phyloP scores from a whole-genome alignment of 495 filamentous ascomycete genomes.

The Podospora tetraspora region DNA sequence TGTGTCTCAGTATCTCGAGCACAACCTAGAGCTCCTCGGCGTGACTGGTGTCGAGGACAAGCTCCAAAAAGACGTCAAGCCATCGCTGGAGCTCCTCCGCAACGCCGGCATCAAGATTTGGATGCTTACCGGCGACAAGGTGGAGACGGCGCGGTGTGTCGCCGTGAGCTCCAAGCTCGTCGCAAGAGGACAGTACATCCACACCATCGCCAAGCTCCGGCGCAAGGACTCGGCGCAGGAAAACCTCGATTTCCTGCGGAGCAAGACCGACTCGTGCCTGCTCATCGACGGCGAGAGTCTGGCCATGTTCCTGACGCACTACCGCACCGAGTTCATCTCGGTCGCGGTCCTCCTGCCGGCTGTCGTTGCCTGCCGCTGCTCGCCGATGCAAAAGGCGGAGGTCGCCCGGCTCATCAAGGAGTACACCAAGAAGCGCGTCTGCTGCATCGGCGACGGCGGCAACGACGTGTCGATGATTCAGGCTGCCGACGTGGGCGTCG shows the following conservation, averaged over 20 bases:
- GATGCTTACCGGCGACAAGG: conserved; percentile 99
- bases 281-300: conserved; percentile 94
- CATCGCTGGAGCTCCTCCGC: conserved; percentile 85
- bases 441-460: conserved; percentile 94
- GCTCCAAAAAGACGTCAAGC: conserved; percentile 89
- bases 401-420: conserved; percentile 85
- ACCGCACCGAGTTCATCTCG: conserved; percentile 77
- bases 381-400: conserved; percentile 95
- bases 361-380: conserved; percentile 95
- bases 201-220: conserved; percentile 81
- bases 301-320: conserved; percentile 72
- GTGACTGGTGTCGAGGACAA: conserved; percentile 98
- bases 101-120: conserved; percentile 99
- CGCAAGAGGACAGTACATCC: conserved; percentile 90
- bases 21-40: conserved; percentile 83
- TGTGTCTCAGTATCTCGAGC: conserved; percentile 75
- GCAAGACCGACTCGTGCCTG: conserved; percentile 80
- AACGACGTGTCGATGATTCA: conserved; percentile 99
- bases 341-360: conserved; percentile 82
- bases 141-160: conserved; percentile 95
- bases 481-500: conserved; percentile 94
- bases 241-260: conserved; percentile 78
- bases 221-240: conserved; percentile 76
- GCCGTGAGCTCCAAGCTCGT: conserved; percentile 93
- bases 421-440: conserved; percentile 87